Evolutionary conservation across 176 grass and related monocot genomes (phyloP), one percentile per base, ranked within the genome.

Genomic region (Phoenix roebelenii): DNA sequence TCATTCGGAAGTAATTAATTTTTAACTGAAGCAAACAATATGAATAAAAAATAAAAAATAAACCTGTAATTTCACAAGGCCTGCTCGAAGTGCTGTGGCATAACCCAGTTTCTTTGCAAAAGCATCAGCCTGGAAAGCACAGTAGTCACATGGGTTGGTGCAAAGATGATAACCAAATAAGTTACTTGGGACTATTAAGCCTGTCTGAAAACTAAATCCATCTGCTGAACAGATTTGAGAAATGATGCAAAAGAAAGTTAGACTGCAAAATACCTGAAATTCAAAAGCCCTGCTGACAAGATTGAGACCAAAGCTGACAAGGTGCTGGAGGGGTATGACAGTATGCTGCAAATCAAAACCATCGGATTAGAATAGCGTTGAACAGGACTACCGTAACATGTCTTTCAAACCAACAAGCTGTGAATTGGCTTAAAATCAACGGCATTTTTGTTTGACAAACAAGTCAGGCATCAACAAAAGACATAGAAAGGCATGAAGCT

Each of bases 31-130:
- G 9, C 35, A 44, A 57, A 20, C 20, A 68, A 7, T 32, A 66
- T 52, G n/a, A 51, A 56, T 25, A 60, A n/a, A n/a, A n/a, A n/a
- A 16, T 72, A 64, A 66, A 18, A 3, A 15, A 7, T n/a, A 39
- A 12, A 97, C 87, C 73, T 97, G 92, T 52, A 97, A 73, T 79
- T 97, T 98, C 52, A 98, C 79, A 61, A 98, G 88, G 63, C 81
- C 82, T 51, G 71, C 74, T 18, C 63, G 63, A 78, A 98, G 94
- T 71, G 83, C 23, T 64, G 73, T 52, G 7, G 88, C 59, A 75
- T 98, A 98, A 23, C 88, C 82, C 68, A 98, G 77, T 74, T 92
- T 98, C 76, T 98, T 98, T 39, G 94, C 94, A 83, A 93, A 98
- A 51, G 84, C 82, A 76, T 98, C 94, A 76, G 94, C 94, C 94